Base-by-base conservation (phyloP, 108 stramenopile genomes). In the Discostella stelligeroides region DNA sequence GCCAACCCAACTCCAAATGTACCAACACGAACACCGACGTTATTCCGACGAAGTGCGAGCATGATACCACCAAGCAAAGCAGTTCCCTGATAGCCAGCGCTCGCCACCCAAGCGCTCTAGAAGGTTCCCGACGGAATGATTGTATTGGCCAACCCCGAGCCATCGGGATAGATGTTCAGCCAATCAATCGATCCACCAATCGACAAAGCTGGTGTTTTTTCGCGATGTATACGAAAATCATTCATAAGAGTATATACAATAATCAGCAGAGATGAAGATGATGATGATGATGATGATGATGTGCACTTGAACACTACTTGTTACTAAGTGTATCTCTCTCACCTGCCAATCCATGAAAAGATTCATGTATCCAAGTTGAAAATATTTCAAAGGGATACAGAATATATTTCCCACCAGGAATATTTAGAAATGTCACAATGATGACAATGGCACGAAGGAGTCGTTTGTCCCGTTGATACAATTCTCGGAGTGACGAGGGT, bases 361-460 rank as follows among this genome's bases (percentile, higher is more conserved):
- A 60, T 68, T 88, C 87, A 67, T 88, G 87, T 27, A 88, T 74
- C 87, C 87, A 88, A 4, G 87, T 88, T 1, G 83, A 82, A 60
- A 80, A 88, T 0, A 88, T 54, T 54, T 53, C 65, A 53, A 88
- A 88, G 9, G 87, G 87, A 67, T 88, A 88, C 4, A 88, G 51
- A 3, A 82, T 38, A 39, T 79, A 84, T 54, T 57, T 24, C 13
- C 70, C 69, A 9, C 57, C 60, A 0, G 79, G 68, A 29, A 70
- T 55, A 63, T 88, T 88, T 39, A 88, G 65, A 25, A 75, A 65
- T 11, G 84, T 58, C 7, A 83, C 65, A 17, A 88, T 65, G 13
- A 70, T 37, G n/a, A 82, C 9, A 17, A 73, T 81, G 10, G 80
- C 81, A 39, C 81, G 48, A 14, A 88, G 30, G 4, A 88, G 65